Conservation (phyloP, 1,139 yeast genomes). For the Meyerozyma carpophila region DNA sequence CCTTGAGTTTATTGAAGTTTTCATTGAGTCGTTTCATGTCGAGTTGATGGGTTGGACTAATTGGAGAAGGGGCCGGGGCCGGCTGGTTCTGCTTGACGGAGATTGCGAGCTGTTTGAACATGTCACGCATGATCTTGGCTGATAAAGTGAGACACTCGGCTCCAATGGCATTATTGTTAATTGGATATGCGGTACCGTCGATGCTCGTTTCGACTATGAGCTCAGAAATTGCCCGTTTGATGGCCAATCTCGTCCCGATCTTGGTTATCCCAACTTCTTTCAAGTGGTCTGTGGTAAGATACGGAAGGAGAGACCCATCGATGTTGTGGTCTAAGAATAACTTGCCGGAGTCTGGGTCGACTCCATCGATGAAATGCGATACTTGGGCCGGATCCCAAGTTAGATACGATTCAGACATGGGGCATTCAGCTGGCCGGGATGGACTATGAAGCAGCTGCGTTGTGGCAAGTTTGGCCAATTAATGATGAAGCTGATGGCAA, state of each 20-base stretch:
- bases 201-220: constrained; percentile 33
- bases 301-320: constrained; percentile 58
- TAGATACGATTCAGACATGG: constrained; percentile 28
- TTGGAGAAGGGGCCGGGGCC: constrained; percentile 12
- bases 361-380: constrained; percentile 26
- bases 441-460: too few relatives aligned
- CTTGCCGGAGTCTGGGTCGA: constrained; percentile 22
- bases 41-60: constrained; percentile 18
- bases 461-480: too few relatives aligned
- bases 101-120: constrained; percentile 21
- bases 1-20: constrained; percentile 44
- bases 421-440: too few relatives aligned
- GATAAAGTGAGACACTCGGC: constrained; percentile 32
- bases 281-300: constrained; percentile 54
- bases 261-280: constrained; percentile 50
- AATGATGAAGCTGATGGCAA: too few relatives aligned
- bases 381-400: constrained; percentile 49
- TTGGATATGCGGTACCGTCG: constrained; percentile 22
- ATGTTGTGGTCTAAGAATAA: constrained; percentile 51
- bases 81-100: constrained; percentile 6
- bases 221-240: constrained; percentile 47
- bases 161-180: constrained; percentile 29
- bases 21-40: constrained; percentile 41
- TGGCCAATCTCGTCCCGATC: constrained; percentile 36
- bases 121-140: constrained; percentile 32